Conservation (phyloP, 495 filamentous ascomycete species). For the Xylaria telfairii region DNA sequence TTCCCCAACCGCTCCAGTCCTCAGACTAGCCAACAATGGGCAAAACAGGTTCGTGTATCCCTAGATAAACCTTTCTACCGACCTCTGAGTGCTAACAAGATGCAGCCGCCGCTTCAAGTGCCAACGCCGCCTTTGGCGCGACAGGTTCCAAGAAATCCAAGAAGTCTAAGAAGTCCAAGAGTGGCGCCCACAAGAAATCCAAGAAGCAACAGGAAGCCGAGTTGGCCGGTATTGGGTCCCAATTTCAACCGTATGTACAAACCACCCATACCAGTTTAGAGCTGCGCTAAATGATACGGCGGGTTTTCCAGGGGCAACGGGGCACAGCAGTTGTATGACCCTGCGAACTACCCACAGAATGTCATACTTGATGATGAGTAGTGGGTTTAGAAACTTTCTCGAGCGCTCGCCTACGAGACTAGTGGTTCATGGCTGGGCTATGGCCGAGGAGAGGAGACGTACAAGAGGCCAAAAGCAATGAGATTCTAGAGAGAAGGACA, state of each 20-base stretch:
- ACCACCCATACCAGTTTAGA: background rate
- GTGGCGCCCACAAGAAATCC: background rate
- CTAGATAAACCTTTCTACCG: background rate
- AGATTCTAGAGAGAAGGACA: background rate
- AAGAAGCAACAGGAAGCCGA: conserved; percentile 4
- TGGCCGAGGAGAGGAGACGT: background rate
- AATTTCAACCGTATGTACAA: background rate
- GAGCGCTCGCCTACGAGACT: background rate
- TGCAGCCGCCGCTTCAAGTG: background rate
- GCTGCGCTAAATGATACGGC: background rate
- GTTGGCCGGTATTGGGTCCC: background rate
- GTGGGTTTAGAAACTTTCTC: background rate
- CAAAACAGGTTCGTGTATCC: background rate
- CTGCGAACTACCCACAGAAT: background rate
- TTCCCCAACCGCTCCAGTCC: background rate
- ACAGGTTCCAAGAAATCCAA: background rate
- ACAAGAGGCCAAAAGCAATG: background rate
- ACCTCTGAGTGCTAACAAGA: background rate
- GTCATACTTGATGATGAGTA: background rate
- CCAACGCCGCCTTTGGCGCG: background rate
- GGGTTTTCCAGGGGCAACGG: background rate
- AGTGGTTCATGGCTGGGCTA: no score
- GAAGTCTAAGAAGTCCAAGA: background rate
- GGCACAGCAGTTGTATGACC: background rate
- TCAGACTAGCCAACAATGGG: background rate